Percentiles rank a stretch among this genome's conserved stretches.
Evolutionary conservation across 805 yeast genomes (phyloP).

Genomic region (Yarrowia divulgata): DNA sequence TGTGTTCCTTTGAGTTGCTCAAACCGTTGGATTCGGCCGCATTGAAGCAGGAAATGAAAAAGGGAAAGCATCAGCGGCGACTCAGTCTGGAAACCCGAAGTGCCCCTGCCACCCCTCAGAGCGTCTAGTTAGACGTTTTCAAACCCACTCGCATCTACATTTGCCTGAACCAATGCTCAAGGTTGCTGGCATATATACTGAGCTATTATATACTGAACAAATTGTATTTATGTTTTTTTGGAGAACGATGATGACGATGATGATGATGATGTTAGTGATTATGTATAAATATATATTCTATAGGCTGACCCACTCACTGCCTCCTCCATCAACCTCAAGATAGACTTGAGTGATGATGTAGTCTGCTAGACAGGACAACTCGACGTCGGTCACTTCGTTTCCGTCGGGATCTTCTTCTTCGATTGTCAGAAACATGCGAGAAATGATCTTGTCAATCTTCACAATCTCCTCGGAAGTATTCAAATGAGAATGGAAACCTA

Average conservation of each 20-base stretch:
- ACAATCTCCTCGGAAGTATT: slow-evolving; percentile 44
- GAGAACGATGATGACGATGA: not conserved
- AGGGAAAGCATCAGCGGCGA: slow-evolving; percentile 87
- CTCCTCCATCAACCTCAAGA: slow-evolving; percentile 49
- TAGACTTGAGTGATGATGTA: slow-evolving; percentile 49
- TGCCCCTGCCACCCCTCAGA: slow-evolving; percentile 39
- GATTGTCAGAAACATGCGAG: slow-evolving; percentile 38
- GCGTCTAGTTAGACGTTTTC: slow-evolving; percentile 20
- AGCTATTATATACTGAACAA: slow-evolving; percentile 34
- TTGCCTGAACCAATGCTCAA: slow-evolving; percentile 34
- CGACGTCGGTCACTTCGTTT: slow-evolving; percentile 11
- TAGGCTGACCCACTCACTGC: slow-evolving; percentile 49
- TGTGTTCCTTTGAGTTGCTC: slow-evolving; percentile 90
- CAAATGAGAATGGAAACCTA: slow-evolving; percentile 45
- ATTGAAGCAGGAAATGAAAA: slow-evolving; percentile 91
- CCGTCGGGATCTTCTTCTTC: slow-evolving; percentile 4
- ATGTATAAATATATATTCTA: slow-evolving; percentile 3
- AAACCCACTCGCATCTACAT: slow-evolving; percentile 21
- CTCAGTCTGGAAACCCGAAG: slow-evolving; percentile 50
- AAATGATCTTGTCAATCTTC: slow-evolving; percentile 45
- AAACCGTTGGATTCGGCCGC: slow-evolving; percentile 95
- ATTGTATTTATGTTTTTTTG: slow-evolving; percentile 12
- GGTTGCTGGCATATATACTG: slow-evolving; percentile 34
- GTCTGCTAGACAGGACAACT: slow-evolving; percentile 39
- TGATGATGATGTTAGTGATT: too few relatives aligned